These are phyloP conservation scores for Aspergillus fumigatiaffinis DNA, from an alignment of 2,329 filamentous ascomycete species.

Conservation along the genomic window DNA sequence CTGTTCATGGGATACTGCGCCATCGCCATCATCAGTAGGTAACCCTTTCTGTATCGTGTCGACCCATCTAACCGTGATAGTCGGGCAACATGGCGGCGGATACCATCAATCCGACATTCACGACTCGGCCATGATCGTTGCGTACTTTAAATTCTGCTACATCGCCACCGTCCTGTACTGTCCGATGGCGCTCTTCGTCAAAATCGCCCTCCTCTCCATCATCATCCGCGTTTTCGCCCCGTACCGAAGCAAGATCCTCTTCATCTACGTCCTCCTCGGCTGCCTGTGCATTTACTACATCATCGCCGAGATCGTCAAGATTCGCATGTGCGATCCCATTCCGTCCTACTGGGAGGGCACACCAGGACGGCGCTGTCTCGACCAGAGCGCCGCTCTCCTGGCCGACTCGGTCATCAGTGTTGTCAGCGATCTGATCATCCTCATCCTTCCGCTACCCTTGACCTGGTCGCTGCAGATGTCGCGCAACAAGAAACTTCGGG, in stretches of 20 bases:
- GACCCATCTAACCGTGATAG: slow-evolving; percentile 10
- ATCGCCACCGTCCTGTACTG: slow-evolving; percentile 38
- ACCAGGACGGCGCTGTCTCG: slow-evolving; percentile 27
- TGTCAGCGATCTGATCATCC: slow-evolving; percentile 35
- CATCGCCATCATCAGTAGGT: slow-evolving; percentile 24
- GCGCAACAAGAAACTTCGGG: slow-evolving; percentile 32
- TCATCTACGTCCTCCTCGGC: slow-evolving; percentile 34
- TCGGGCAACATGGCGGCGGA: slow-evolving; percentile 35
- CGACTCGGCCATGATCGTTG: slow-evolving; percentile 15
- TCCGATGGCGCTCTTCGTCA: slow-evolving; percentile 38
- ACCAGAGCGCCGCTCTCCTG: slow-evolving; percentile 35
- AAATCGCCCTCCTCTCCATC: slow-evolving; percentile 36
- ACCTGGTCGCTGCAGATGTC: slow-evolving; percentile 40
- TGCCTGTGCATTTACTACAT: slow-evolving; percentile 34
- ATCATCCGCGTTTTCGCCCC: slow-evolving; percentile 37
- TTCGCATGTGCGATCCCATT: slow-evolving; percentile 36
- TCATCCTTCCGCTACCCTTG: slow-evolving; percentile 34
- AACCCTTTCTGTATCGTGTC: neutral
- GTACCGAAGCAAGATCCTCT: slow-evolving; percentile 28
- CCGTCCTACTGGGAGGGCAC: slow-evolving; percentile 32
- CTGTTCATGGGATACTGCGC: slow-evolving; percentile 35
- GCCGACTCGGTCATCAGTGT: slow-evolving; percentile 39
- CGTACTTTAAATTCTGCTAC: slow-evolving; percentile 32
- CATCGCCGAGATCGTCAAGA: slow-evolving; percentile 35
- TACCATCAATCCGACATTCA: slow-evolving; percentile 27